Evolutionary conservation across 1,139 yeast genomes (phyloP), one percentile per base, ranked within the genome.

Genomic region (Taiozyma sp.): DNA sequence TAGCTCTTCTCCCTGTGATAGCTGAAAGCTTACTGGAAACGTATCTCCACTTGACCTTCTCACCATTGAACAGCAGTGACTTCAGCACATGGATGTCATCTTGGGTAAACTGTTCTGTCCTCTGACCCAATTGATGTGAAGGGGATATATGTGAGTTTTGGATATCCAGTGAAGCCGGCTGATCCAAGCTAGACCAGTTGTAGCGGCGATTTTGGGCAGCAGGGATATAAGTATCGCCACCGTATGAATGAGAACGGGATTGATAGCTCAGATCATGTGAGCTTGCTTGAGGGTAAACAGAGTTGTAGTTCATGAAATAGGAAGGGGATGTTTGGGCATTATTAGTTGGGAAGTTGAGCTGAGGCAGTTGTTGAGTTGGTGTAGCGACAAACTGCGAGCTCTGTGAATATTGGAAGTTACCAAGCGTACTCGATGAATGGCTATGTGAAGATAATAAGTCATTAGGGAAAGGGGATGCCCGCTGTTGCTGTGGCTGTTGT

Each of bases 11-110:
- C 9, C 62, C 64, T 16, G 61, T 57, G 14, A 50, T 42, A 2
- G 54, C 23, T 1, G 60, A 54, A 9, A 60, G 47, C 28, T 54
- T 54, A 14, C 59, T 70, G 59, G 76, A 69, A 46, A 73, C 64
- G 55, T 64, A 72, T 54, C 70, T 69, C 78, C 78, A 73, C 51
- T 73, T 73, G 43, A 71, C 70, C 47, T 70, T 61, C 51, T 73
- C 78, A 9, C 73, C 76, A 7, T 62, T 60, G 34, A 67, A 70
- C 41, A 73, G 60, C 40, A 73, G 56, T 8, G 68, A 66, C 45
- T 65, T 57, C 43, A 73, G 61, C 22, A 68, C 66, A 22, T 66
- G 67, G 5, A 65, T 53, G 48, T 71, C 76, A 10, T 69, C 70
- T 12, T 42, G 34, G 0, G 54, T 51, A 49, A 61, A 61, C 22